Percentiles rank a stretch among this genome's conserved stretches.
phyloP scores from a whole-genome alignment of 1,284 basidiomycete species.

The Laetiporus sulphureus region DNA sequence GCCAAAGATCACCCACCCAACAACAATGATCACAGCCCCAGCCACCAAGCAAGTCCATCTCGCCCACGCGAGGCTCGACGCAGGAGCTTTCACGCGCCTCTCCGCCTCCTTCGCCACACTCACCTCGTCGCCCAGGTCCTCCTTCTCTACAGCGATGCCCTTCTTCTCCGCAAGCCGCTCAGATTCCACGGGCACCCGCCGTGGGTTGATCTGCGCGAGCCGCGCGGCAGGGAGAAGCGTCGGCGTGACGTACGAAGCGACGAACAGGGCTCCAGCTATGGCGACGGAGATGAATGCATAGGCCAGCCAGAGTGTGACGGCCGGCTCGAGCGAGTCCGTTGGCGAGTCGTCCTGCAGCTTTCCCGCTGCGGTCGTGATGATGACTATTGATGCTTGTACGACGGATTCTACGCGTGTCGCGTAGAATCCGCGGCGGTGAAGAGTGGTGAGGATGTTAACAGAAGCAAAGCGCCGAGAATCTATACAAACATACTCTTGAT shows the following conservation, averaged over 20 bases:
- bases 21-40: slow-evolving; percentile 28
- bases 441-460: too few relatives aligned
- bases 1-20: slow-evolving; percentile 41
- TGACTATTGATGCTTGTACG: slow-evolving; percentile 38
- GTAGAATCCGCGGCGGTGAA: not conserved
- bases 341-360: slow-evolving; percentile 34
- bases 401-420: slow-evolving; percentile 26
- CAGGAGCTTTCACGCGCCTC: slow-evolving; percentile 28
- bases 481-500: slow-evolving; percentile 34
- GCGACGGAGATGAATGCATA: slow-evolving; percentile 35
- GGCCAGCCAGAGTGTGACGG: slow-evolving; percentile 36
- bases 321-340: slow-evolving; percentile 32
- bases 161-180: slow-evolving; percentile 23
- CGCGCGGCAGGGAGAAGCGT: slow-evolving; percentile 33
- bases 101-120: slow-evolving; percentile 14
- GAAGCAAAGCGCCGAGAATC: too few relatives aligned
- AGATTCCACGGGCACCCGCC: slow-evolving; percentile 26
- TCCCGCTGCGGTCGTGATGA: slow-evolving; percentile 38
- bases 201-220: slow-evolving; percentile 33
- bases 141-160: slow-evolving; percentile 17
- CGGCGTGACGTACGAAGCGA: slow-evolving; percentile 25
- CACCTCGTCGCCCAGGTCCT: slow-evolving; percentile 11
- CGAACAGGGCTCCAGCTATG: slow-evolving; percentile 31
- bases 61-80: slow-evolving; percentile 11
- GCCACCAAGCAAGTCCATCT: slow-evolving; percentile 24